Evolutionary conservation across 208 protist species (phyloP), one percentile per base, ranked within the genome.

Genomic region (Trypanosoma caninum): DNA sequence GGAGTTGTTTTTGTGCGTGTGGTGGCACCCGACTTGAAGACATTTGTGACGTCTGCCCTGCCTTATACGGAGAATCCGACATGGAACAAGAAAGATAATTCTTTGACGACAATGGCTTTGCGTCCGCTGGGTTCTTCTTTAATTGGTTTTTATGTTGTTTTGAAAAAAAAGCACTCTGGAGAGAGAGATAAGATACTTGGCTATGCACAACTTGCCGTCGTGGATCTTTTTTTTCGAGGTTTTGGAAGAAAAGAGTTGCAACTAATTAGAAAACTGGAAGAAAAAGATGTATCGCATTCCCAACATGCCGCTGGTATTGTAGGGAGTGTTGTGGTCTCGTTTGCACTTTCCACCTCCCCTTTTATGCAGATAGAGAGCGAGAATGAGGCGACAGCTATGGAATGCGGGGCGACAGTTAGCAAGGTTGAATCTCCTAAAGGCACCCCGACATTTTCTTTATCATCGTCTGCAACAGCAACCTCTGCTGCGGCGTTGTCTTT

Each of bases 161-260:
- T 31, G 9, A 16, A 31, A 9, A 30, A 9, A 34, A 25, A 33
- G 2, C 4, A 57, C 25, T 50, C 35, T 6, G 38, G 27, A 53
- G 38, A 42, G 9, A 23, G 37, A 34, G 59, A 54, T 23, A 13
- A 16, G 18, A 13, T 16, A 35, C 8, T 65, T 9, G 59, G 48
- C 16, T 57, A 54, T 33, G 59, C 48, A 3, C 59, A 65, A 37
- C 38, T 65, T 34, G 40, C 59, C 22, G 28, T 57, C 31, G 5
- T 50, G 27, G 59, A 65, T 40, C 47, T 65, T 54, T 65, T 65
- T 48, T 50, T 45, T 35, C 34, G 23, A 13, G 59, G 59, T n/a
- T 65, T 65, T 45, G 59, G 59, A 16, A 46, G n/a, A 28, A 65
- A 65, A 23, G 31, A 58, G 28, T 28, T 65, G 10, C 10, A 30